Conservation (phyloP, 108 stramenopile genomes). For the Cylindrotheca closterium region DNA sequence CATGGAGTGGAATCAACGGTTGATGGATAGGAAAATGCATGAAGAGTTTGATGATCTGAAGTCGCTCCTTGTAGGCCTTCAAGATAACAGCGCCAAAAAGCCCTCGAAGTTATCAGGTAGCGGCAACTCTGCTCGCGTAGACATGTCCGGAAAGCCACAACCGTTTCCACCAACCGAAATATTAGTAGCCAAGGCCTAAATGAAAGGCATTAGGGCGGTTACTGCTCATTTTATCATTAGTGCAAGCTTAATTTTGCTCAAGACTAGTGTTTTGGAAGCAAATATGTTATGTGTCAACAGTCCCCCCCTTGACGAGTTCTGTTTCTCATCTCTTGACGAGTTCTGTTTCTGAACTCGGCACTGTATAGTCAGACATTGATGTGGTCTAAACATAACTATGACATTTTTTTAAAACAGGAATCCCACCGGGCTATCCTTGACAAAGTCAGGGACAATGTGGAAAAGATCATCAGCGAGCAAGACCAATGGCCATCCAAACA, state of each 20-base stretch:
- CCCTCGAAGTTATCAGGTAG: not conserved
- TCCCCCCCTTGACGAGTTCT: no score
- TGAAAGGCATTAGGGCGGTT: not conserved
- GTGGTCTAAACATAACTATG: no score
- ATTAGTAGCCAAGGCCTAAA: not conserved
- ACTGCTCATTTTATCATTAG: no score
- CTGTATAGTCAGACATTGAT: no score
- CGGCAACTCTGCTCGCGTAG: not conserved
- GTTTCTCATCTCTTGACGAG: no score
- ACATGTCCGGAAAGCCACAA: not conserved
- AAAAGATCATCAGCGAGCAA: slow-evolving; percentile 25
- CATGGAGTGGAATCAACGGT: not conserved
- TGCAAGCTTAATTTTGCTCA: no score
- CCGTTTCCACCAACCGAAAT: not conserved
- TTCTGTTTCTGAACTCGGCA: no score
- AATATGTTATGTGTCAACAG: no score
- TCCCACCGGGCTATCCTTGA: slow-evolving; percentile 13
- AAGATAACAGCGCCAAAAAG: not conserved
- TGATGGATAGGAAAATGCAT: not conserved
- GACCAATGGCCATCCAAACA: slow-evolving; percentile 13
- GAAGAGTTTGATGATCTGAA: not conserved
- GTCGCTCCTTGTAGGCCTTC: not conserved
- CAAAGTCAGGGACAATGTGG: slow-evolving; percentile 15
- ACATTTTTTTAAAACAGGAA: slow-evolving; percentile 6
- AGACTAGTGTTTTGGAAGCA: no score